A percentile compares a stretch with the other conserved stretches of the same genome.
Evolutionary conservation across 345 rosid species (phyloP).

Genomic region (Populus pruinosa): DNA sequence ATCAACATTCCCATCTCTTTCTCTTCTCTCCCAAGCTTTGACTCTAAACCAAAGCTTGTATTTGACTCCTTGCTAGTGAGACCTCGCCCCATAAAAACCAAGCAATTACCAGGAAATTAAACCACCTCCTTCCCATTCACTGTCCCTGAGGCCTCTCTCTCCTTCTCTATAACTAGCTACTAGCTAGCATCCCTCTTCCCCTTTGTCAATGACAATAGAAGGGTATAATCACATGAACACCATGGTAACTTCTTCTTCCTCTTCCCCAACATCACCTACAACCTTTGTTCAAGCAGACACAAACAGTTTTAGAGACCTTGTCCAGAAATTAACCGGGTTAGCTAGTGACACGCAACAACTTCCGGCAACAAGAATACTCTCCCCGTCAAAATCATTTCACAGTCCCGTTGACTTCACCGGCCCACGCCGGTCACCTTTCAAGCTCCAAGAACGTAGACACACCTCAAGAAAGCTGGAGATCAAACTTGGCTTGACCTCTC

Average conservation of each 20-base stretch:
- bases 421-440: conserved; percentile 43
- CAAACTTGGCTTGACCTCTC: conserved; percentile 32
- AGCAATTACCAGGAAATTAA: neutral
- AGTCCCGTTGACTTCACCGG: conserved; percentile 17
- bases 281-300: conserved; percentile 51
- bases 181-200: neutral
- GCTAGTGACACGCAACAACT: conserved; percentile 17
- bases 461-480: conserved; percentile 41
- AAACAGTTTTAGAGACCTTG: conserved; percentile 41
- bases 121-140: neutral
- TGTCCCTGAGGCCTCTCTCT: neutral
- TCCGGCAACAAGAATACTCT: conserved; percentile 10
- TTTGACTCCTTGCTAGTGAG: neutral
- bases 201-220: neutral
- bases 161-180: too few species aligned
- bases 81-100: neutral
- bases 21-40: neutral
- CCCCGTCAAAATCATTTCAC: conserved; percentile 14
- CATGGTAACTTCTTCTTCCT: neutral
- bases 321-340: conserved; percentile 47
- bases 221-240: conserved; percentile 23
- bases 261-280: conserved; percentile 27
- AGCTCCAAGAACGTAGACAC: conserved; percentile 51
- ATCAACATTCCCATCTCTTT: neutral
- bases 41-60: neutral